phyloP scores from a whole-genome alignment of 441 rosid genomes.

The Corymbia citriodora region DNA sequence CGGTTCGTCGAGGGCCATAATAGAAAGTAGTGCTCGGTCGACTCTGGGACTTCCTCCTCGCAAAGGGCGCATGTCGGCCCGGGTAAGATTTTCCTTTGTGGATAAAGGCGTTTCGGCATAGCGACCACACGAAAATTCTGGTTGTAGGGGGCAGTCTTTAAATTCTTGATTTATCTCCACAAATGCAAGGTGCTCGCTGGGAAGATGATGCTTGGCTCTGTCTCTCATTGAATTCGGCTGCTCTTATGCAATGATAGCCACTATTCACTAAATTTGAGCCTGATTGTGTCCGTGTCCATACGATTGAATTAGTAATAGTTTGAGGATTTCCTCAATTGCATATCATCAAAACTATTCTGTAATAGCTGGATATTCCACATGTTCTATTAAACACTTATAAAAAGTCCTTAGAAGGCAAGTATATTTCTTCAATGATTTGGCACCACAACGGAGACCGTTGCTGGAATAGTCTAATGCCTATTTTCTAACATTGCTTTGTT shows the following conservation, averaged over 20 bases:
- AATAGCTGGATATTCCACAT: too few relatives aligned
- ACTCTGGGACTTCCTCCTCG: neutral
- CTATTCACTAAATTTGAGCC: rapidly evolving
- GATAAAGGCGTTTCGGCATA: neutral
- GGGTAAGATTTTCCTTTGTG: too few relatives aligned
- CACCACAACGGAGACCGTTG: too few relatives aligned
- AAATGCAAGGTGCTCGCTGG: neutral
- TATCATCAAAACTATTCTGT: neutral
- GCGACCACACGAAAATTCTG: neutral
- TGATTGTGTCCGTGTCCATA: rapidly evolving
- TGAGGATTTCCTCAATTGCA: rapidly evolving
- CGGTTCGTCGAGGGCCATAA: neutral
- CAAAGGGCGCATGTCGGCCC: neutral
- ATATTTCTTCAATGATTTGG: too few relatives aligned
- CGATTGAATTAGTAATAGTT: rapidly evolving
- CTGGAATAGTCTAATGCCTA: too few relatives aligned
- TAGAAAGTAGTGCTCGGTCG: neutral
- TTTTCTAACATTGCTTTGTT: too few relatives aligned
- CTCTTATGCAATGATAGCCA: neutral
- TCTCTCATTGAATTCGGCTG: neutral
- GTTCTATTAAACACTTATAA: neutral
- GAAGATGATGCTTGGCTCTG: neutral
- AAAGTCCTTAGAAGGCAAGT: neutral
- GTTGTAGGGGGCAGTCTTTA: neutral
- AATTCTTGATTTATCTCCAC: neutral